These are phyloP conservation scores for Trichosporon sp. DNA, from an alignment of 1,284 basidiomycete genomes.

Conservation along the genomic window DNA sequence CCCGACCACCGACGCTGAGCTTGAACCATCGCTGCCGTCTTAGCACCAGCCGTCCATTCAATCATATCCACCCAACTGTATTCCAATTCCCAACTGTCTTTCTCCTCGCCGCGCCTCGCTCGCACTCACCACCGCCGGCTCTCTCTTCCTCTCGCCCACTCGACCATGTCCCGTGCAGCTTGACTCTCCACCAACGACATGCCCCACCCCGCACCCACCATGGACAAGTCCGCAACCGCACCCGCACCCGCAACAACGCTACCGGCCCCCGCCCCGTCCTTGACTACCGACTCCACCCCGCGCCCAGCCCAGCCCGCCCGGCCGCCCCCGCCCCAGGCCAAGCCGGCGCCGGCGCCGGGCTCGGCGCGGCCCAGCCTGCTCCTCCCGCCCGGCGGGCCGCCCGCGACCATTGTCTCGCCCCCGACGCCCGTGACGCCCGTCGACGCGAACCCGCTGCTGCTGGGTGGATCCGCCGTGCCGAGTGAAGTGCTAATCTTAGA, in stretches of 20 bases:
- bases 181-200: not conserved
- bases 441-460: not conserved
- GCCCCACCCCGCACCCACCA: not conserved
- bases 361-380: slow-evolving; percentile 5
- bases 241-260: too few species aligned
- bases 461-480: not conserved
- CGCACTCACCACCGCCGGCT: not conserved
- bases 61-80: not conserved
- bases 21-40: too few species aligned
- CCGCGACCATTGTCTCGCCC: slow-evolving; percentile 5
- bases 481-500: not conserved
- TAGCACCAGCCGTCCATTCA: not conserved
- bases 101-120: not conserved
- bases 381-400: not conserved
- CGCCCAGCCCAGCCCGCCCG: not conserved
- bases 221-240: not conserved
- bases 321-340: not conserved
- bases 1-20: not conserved
- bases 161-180: not conserved
- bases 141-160: not conserved
- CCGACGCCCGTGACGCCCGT: slow-evolving; percentile 7
- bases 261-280: not conserved
- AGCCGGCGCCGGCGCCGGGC: not conserved
- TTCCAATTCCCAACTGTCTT: not conserved
- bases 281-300: not conserved